A percentile compares a stretch with the other conserved stretches of the same genome.
These are phyloP conservation scores for Lactifluus rugatus DNA, from an alignment of 768 basidiomycete species.

Conservation along the genomic window DNA sequence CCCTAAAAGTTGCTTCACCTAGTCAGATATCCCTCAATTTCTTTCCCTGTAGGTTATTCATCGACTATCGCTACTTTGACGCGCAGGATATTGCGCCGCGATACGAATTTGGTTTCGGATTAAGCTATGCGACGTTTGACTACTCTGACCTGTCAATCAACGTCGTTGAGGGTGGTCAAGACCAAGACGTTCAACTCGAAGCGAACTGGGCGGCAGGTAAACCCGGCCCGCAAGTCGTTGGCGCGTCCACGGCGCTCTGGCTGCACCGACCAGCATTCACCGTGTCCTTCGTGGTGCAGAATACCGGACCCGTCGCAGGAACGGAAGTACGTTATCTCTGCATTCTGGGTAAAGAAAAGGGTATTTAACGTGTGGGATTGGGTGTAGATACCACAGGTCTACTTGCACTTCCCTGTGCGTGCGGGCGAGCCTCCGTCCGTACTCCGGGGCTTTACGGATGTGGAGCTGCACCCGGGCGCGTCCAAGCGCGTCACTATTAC, in stretches of 20 bases:
- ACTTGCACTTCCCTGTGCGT: conserved; percentile 54
- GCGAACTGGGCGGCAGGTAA: conserved; percentile 52
- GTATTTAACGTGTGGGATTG: neutral
- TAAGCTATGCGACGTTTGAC: conserved; percentile 76
- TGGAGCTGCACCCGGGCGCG: conserved; percentile 19
- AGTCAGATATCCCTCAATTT: neutral
- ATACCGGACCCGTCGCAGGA: conserved; percentile 54
- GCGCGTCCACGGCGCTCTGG: conserved; percentile 57
- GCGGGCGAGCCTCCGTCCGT: conserved; percentile 64
- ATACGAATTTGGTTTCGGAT: conserved; percentile 84
- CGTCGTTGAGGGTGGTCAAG: conserved; percentile 27
- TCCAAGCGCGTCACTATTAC: conserved; percentile 17
- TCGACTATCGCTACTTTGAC: conserved; percentile 34
- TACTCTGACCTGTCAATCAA: conserved; percentile 51
- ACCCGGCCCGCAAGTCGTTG: conserved; percentile 43
- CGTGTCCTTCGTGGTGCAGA: conserved; percentile 56
- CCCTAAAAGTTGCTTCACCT: neutral
- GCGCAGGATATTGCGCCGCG: conserved; percentile 62
- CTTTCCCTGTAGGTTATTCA: conserved; percentile 19
- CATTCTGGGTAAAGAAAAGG: neutral
- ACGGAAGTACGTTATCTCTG: conserved; percentile 38
- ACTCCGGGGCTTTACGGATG: conserved; percentile 29
- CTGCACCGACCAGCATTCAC: conserved; percentile 55
- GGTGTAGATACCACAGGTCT: conserved; percentile 60
- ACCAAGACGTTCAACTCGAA: conserved; percentile 32